Evolutionary conservation across 1,284 basidiomycete species (phyloP), one percentile per base, ranked within the genome.

Genomic region (Pseudozyma pruni): DNA sequence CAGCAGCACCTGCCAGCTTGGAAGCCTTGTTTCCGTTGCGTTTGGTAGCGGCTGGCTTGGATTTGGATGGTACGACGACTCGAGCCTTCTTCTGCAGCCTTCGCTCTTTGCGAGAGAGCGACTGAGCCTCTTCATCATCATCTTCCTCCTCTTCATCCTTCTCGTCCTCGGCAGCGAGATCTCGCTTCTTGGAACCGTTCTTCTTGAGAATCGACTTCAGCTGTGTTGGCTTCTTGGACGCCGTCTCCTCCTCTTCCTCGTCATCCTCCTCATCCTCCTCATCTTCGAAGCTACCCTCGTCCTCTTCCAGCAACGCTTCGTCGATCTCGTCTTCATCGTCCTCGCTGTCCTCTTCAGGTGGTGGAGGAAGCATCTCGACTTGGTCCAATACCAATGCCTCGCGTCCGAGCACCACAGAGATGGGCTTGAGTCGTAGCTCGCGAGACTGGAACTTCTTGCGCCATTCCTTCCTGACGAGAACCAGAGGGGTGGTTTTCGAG

Each of bases 131-230:
- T 6, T 61, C 55, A 3, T 61, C 67, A 2, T 46, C 53, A 16
- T 56, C 54, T 7, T 54, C 53, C 3, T 51, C 52, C 0, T 53
- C 55, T 9, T 60, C 42, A 8, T 61, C 58, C 27, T 68, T 22
- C 20, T 49, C 54, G 23, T 49, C 62, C 14, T 40, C 31, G 13
- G 17, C 45, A n/a, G 40, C 39, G 9, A 49, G 25, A 22, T 51
- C 46, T 34, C 60, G 54, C 48, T 72, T 72, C 49, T 46, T 57
- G 20, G 52, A 53, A 2, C 41, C 43, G 23, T 17, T 42, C 57
- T 68, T 72, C 46, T 66, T 74, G 46, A 72, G 69, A 19, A 72
- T 74, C 40, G 72, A 74, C 38, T 72, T 68, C 63, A 64, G 68
- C 48, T 60, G 47, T 23, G 55, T 34, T 35, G 39, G 25, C 43